Evolutionary conservation across 1,284 basidiomycete genomes (phyloP), one percentile per base, ranked within the genome.

Genomic region (Cutaneotrichosporon sp.): DNA sequence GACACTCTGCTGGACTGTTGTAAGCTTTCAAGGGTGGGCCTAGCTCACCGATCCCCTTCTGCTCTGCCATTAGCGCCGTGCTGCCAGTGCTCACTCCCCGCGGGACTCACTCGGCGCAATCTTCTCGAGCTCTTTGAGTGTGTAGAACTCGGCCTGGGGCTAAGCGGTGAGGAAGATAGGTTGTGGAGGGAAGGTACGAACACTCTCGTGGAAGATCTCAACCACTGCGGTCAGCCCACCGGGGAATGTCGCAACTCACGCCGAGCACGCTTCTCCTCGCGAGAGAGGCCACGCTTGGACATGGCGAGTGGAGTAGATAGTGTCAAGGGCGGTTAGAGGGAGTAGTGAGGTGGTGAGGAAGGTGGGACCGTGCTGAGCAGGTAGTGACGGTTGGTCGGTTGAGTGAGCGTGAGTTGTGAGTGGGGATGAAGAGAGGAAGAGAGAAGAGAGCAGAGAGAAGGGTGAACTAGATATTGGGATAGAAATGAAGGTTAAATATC

Each of bases 111-210:
- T 80, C 5, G 79, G 78, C 22, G 73, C 79, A 31, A 78, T 72
- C 71, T 92, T 95, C 79, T 95, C 92, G 21, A 95, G 83, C 71
- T 95, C 92, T 75, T 93, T 94, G 56, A 95, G 83, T 85, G 92
- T 76, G 53, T 66, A 94, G 75, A 94, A 94, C 74, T 93, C 91
- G 79, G 88, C 89, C 92, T 93, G 31, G 5, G n/a, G 8, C 16
- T 38, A 34, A 10, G 30, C 4, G 1, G 49, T 2, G 8, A 21
- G 34, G 16, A 34, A 50, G 32, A 5, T 36, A 26, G 11, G 18
- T 0, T 6, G 11, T n/a, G 42, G 26, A 18, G 42, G 50, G 38
- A 58, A 52, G 74, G 85, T 70, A 72, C 51, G 26, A 18, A 53
- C 92, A 13, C 88, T 88, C 78, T 95, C 92, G 74, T 93, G 91